Conservation (phyloP, 1,284 basidiomycete species). For the Rhodotorula sp. region DNA sequence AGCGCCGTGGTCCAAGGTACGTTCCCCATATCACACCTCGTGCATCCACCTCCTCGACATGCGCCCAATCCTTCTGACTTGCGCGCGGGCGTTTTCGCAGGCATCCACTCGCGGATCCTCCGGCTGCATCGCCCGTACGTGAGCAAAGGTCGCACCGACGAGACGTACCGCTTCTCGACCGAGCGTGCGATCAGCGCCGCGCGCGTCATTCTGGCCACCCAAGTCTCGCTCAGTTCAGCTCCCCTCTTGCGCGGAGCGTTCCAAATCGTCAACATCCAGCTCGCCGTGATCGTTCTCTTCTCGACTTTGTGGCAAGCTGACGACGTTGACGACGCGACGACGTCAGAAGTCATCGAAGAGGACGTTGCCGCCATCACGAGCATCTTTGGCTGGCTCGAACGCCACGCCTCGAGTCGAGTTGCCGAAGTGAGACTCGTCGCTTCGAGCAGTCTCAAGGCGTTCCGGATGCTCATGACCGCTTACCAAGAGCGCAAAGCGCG, state of each 20-base stretch:
- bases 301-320: conserved; percentile 20
- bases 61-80: not conserved
- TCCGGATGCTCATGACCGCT: conserved; percentile 17
- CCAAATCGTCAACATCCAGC: conserved; percentile 19
- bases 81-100: conserved; percentile 1
- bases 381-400: conserved; percentile 19
- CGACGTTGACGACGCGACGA: not conserved
- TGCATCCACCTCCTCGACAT: not conserved
- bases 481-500: conserved; percentile 6
- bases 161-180: conserved; percentile 22
- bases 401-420: not conserved
- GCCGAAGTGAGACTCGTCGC: conserved; percentile 23
- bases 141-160: conserved; percentile 24
- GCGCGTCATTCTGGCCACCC: conserved; percentile 11
- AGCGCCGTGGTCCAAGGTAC: conserved; percentile 16
- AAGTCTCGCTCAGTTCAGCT: conserved; percentile 25
- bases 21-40: not conserved
- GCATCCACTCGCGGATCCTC: conserved; percentile 35
- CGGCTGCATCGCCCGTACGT: conserved; percentile 42
- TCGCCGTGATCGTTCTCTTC: conserved; percentile 26
- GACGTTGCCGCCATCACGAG: conserved; percentile 18
- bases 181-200: conserved; percentile 21
- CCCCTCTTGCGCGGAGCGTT: conserved; percentile 28
- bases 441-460: conserved; percentile 12
- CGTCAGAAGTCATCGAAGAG: not conserved